phyloP scores from a whole-genome alignment of 305 asterid species.

The Ajuga reptans region DNA sequence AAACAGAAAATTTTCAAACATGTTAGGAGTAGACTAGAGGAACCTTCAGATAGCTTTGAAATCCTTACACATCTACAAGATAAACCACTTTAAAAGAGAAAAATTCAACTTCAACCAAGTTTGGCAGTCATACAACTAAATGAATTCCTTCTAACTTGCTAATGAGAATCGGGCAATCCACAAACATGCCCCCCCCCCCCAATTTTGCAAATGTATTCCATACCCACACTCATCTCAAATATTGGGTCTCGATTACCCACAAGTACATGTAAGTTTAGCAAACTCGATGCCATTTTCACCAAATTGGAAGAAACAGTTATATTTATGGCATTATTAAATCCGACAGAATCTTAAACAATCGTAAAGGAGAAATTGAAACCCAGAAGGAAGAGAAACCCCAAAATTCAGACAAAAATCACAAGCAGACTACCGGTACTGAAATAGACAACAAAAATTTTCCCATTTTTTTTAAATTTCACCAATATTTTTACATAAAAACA shows the following conservation, averaged over 20 bases:
- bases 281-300: background rate
- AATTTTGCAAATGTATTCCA: no score
- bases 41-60: conserved; percentile 4
- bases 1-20: conserved; percentile 21
- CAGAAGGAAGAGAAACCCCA: background rate
- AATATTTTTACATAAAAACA: no score
- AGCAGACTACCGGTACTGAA: background rate
- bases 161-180: background rate
- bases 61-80: background rate
- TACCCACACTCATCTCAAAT: background rate
- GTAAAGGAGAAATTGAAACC: background rate
- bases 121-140: background rate
- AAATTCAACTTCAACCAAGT: background rate
- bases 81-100: background rate
- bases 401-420: no score
- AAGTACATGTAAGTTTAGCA: background rate
- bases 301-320: background rate
- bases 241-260: background rate
- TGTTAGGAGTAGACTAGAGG: background rate
- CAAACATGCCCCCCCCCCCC: no score
- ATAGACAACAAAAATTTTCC: no score
- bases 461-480: no score
- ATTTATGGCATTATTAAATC: background rate
- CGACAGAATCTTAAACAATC: background rate
- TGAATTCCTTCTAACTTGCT: background rate